These are phyloP conservation scores for Leucosporidium creatinivorum DNA, from an alignment of 768 basidiomycete genomes.

Conservation along the genomic window DNA sequence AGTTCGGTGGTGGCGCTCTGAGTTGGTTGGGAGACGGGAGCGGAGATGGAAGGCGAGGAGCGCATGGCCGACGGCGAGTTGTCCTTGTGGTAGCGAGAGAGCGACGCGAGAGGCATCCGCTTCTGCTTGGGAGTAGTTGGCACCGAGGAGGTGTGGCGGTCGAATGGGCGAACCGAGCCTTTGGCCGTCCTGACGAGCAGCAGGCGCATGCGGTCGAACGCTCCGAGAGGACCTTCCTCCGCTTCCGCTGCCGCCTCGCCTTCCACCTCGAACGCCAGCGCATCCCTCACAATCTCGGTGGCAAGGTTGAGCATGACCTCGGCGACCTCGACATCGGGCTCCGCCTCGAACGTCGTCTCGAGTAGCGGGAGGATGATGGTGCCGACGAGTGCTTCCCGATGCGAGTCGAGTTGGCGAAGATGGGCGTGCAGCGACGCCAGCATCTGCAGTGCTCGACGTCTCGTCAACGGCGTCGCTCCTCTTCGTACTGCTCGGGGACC, in stretches of 20 bases:
- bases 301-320: conserved; percentile 39
- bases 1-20: conserved; percentile 2
- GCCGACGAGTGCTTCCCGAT: conserved; percentile 39
- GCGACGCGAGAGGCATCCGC: not conserved
- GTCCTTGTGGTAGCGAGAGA: conserved; percentile 3
- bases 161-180: not conserved
- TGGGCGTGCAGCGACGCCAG: conserved; percentile 38
- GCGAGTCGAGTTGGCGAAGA: conserved; percentile 38
- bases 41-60: conserved; percentile 3
- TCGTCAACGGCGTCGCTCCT: conserved; percentile 27
- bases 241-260: conserved; percentile 30
- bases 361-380: conserved; percentile 42
- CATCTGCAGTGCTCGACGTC: conserved; percentile 29
- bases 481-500: conserved; percentile 28
- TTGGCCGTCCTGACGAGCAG: conserved; percentile 27
- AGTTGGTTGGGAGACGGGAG: not conserved
- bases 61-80: conserved; percentile 7
- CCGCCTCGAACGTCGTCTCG: conserved; percentile 39
- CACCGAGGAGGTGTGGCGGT: conserved; percentile 3
- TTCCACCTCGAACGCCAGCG: conserved; percentile 35
- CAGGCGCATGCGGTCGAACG: conserved; percentile 29
- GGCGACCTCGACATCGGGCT: conserved; percentile 40
- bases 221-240: conserved; percentile 20
- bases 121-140: conserved; percentile 1
- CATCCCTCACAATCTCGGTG: conserved; percentile 21